Conservation (phyloP, 148 eudicot genomes). For the Fagopyrum homotropicum region DNA sequence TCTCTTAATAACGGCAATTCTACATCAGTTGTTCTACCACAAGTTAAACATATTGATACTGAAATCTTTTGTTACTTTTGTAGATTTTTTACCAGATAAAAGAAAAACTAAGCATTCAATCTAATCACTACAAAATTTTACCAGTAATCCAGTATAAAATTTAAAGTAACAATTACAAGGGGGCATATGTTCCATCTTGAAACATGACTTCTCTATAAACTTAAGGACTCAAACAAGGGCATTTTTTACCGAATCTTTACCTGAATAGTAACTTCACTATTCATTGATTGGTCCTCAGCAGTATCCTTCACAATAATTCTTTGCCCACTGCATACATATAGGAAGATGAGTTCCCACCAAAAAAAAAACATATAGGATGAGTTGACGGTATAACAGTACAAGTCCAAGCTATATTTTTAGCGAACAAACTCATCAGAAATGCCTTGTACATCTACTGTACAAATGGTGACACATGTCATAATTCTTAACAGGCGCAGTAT, state of each 20-base stretch:
- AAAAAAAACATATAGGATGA: neutral
- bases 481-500: too few relatives aligned
- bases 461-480: too few relatives aligned
- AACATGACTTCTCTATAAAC: neutral
- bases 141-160: neutral
- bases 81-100: too few relatives aligned
- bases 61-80: too few relatives aligned
- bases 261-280: slow-evolving; percentile 74
- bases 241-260: slow-evolving; percentile 27
- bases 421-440: neutral
- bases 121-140: too few relatives aligned
- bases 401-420: neutral
- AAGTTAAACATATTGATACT: too few relatives aligned
- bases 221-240: neutral
- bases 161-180: neutral
- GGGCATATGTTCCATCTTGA: neutral
- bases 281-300: slow-evolving; percentile 42
- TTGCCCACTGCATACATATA: slow-evolving; percentile 64
- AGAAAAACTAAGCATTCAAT: too few relatives aligned
- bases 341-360: neutral
- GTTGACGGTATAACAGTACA: neutral
- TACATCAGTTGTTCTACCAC: too few relatives aligned
- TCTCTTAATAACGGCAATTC: too few relatives aligned
- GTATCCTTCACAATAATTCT: slow-evolving; percentile 65
- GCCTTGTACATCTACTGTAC: neutral